Percentiles rank a stretch among this genome's conserved stretches.
These are phyloP conservation scores for Ceratobasidium papillatum DNA, from an alignment of 1,284 basidiomycete species.

Conservation along the genomic window DNA sequence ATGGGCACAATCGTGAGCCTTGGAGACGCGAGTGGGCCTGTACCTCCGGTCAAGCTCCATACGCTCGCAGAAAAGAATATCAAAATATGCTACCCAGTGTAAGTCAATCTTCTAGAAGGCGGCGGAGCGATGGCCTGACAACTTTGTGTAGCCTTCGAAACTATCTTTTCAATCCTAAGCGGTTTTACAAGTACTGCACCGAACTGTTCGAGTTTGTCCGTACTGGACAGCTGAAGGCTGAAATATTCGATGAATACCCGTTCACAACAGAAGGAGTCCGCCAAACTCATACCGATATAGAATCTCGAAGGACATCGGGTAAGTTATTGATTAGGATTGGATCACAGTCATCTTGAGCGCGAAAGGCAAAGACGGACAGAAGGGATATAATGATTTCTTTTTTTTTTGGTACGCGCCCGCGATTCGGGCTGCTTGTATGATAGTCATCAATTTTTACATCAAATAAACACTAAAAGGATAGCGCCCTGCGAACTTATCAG, in stretches of 20 bases:
- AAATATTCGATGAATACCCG: slow-evolving; percentile 81
- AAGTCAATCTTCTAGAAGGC: slow-evolving; percentile 48
- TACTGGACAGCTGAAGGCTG: slow-evolving; percentile 71
- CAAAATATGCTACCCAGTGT: slow-evolving; percentile 80
- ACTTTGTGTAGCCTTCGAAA: slow-evolving; percentile 50
- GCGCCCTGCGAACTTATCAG: no score
- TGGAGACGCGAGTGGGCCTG: slow-evolving; percentile 89
- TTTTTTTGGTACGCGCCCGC: no score
- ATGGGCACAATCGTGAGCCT: slow-evolving; percentile 89
- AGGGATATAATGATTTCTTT: no score
- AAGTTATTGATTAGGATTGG: slow-evolving; percentile 80
- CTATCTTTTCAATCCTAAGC: slow-evolving; percentile 76
- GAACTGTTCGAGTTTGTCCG: slow-evolving; percentile 75
- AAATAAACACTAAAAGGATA: no score
- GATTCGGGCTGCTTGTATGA: no score
- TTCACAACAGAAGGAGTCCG: slow-evolving; percentile 84
- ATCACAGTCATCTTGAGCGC: no score
- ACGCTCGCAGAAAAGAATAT: slow-evolving; percentile 85
- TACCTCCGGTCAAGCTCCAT: slow-evolving; percentile 75
- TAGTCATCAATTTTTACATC: no score
- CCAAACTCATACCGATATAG: slow-evolving; percentile 82
- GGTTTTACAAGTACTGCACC: slow-evolving; percentile 70
- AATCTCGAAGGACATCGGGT: slow-evolving; percentile 77
- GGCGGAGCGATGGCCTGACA: not conserved
- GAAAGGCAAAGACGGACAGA: no score